These are phyloP conservation scores for Aspergillus neotritici DNA, from an alignment of 2,329 filamentous ascomycete genomes.

Conservation along the genomic window DNA sequence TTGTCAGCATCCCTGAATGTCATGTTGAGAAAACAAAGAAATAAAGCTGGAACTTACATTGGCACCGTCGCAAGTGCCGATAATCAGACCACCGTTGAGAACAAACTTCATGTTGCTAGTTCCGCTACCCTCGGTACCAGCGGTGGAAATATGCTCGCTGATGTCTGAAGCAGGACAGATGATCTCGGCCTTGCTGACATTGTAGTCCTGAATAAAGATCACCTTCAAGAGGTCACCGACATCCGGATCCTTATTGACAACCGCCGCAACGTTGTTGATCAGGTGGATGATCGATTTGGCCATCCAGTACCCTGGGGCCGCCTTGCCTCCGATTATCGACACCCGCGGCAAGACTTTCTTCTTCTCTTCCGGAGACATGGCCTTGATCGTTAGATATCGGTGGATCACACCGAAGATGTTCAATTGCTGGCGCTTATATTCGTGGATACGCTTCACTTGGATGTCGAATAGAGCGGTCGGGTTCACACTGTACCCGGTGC, in stretches of 20 bases:
- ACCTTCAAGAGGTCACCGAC: conserved; percentile 95
- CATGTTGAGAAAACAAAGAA: not conserved
- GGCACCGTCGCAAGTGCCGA: conserved; percentile 94
- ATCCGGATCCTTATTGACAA: conserved; percentile 88
- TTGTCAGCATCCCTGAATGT: not conserved
- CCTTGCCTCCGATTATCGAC: conserved; percentile 95
- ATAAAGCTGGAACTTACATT: conserved; percentile 60
- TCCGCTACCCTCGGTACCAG: conserved; percentile 80
- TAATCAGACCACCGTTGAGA: conserved; percentile 92
- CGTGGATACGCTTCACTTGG: conserved; percentile 97
- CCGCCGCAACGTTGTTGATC: conserved; percentile 81
- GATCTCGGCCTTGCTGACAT: conserved; percentile 98
- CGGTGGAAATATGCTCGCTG: conserved; percentile 97
- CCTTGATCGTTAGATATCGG: conserved; percentile 84
- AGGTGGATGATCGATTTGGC: conserved; percentile 98
- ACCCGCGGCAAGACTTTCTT: conserved; percentile 85
- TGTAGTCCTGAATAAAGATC: conserved; percentile 96
- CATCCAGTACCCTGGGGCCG: conserved; percentile 99
- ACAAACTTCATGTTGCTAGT: conserved; percentile 99
- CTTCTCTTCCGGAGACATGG: conserved; percentile 72
- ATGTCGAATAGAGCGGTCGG: conserved; percentile 88
- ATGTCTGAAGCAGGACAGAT: conserved; percentile 92
- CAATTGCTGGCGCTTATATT: conserved; percentile 98
- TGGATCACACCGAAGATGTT: conserved; percentile 99
- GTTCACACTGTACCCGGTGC: conserved; percentile 75